phyloP scores from a whole-genome alignment of 495 filamentous ascomycete genomes.

The Pyronema omphalodes region DNA sequence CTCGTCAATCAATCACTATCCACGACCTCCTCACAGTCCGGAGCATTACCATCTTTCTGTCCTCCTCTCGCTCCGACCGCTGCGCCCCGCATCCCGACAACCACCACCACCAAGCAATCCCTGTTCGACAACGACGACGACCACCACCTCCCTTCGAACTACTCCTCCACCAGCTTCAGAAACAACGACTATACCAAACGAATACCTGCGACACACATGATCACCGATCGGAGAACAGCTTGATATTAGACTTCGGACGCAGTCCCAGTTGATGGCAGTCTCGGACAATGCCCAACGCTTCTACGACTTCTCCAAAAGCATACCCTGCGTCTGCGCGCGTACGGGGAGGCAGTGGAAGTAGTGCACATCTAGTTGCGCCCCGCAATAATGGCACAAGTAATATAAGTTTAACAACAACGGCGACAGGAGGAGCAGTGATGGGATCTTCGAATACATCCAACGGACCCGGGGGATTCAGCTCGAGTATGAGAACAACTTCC shows the following conservation, averaged over 20 bases:
- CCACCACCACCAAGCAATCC: no score
- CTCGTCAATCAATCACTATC: no score
- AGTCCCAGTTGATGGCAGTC: slow-evolving; percentile 18
- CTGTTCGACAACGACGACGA: slow-evolving; percentile 15
- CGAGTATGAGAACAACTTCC: slow-evolving; percentile 63
- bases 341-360: slow-evolving; percentile 19
- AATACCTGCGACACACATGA: slow-evolving; percentile 11
- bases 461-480: slow-evolving; percentile 81
- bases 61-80: not conserved
- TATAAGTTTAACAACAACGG: slow-evolving; percentile 8
- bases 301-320: slow-evolving; percentile 19
- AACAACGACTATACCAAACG: not conserved
- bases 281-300: slow-evolving; percentile 23
- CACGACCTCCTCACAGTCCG: slow-evolving; percentile 1
- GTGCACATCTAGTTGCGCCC: slow-evolving; percentile 4
- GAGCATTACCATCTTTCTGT: not conserved
- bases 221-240: slow-evolving; percentile 12
- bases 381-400: slow-evolving; percentile 20
- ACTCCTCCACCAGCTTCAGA: slow-evolving; percentile 9
- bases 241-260: slow-evolving; percentile 8
- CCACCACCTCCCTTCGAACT: slow-evolving; percentile 12
- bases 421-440: slow-evolving; percentile 1
- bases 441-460: slow-evolving; percentile 22
- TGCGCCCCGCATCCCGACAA: no score
- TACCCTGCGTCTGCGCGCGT: slow-evolving; percentile 7